Evolutionary conservation across 75 land plant species (phyloP).

Genomic region (Pseudotsuga menziesii): DNA sequence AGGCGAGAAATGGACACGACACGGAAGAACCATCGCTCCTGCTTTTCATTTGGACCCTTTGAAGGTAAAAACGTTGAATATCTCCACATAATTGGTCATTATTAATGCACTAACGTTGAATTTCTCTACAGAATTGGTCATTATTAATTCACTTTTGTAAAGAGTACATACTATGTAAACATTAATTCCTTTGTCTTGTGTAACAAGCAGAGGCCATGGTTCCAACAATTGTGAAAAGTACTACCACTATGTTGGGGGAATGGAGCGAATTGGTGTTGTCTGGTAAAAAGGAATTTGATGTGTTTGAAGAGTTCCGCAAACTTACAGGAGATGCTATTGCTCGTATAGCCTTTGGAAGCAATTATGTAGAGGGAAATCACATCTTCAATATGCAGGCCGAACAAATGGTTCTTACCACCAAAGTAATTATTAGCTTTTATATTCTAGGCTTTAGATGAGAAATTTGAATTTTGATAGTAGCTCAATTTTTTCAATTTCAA

Average conservation of each 20-base stretch:
- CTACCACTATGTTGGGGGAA: not conserved
- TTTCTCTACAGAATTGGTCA: no score
- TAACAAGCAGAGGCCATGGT: not conserved
- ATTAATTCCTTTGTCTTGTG: not conserved
- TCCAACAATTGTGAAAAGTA: not conserved
- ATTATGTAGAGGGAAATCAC: conserved; percentile 22
- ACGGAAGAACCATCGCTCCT: conserved; percentile 31
- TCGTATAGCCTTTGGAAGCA: conserved; percentile 36
- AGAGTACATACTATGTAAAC: no score
- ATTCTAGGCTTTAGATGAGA: not conserved
- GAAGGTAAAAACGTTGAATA: conserved; percentile 21
- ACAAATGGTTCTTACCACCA: not conserved
- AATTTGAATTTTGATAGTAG: not conserved
- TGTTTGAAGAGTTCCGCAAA: conserved; percentile 11
- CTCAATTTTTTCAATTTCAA: no score
- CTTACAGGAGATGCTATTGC: conserved; percentile 29
- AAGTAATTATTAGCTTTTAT: not conserved
- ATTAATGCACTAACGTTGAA: no score
- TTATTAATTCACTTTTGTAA: no score
- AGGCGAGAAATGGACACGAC: conserved; percentile 47
- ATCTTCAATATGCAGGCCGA: conserved; percentile 21
- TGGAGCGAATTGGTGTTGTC: conserved; percentile 1
- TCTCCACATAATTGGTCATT: no score
- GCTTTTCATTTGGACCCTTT: conserved; percentile 35
- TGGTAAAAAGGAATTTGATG: conserved; percentile 13